Conservation (phyloP, 1,284 basidiomycete genomes). For the Retiboletus flavoniger region DNA sequence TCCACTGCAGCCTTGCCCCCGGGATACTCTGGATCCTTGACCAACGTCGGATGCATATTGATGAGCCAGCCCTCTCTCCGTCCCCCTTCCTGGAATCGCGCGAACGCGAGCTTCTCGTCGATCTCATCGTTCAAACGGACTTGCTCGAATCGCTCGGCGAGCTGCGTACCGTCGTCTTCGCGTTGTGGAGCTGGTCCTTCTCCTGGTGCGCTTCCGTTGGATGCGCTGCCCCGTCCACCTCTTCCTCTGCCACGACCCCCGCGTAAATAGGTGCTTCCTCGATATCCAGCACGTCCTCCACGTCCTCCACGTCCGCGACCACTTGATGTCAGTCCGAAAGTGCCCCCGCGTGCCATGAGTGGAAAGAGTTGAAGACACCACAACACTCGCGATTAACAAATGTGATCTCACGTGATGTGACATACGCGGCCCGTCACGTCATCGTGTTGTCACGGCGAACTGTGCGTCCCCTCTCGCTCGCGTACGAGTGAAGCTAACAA, state of each 20-base stretch:
- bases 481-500: background rate
- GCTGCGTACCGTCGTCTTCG: conserved; percentile 84
- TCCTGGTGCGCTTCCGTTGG: conserved; percentile 41
- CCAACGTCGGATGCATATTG: conserved; percentile 97
- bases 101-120: conserved; percentile 92
- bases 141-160: conserved; percentile 82
- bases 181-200: conserved; percentile 57
- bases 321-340: conserved; percentile 35
- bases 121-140: conserved; percentile 79
- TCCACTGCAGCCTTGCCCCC: conserved; percentile 90
- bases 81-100: conserved; percentile 71
- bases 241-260: conserved; percentile 42
- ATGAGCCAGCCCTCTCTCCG: conserved; percentile 89
- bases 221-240: conserved; percentile 52
- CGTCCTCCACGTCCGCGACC: conserved; percentile 44
- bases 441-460: background rate
- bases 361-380: background rate
- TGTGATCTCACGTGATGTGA: conserved; percentile 27
- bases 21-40: conserved; percentile 81
- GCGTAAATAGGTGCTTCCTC: conserved; percentile 42
- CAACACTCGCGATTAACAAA: conserved; percentile 1
- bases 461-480: too few species aligned
- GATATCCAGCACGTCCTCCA: conserved; percentile 47
- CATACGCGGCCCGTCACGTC: conserved; percentile 27
- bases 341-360: conserved; percentile 35